Base-by-base conservation (phyloP, 2,329 filamentous ascomycete genomes). In the Bipolaris bicolor region DNA sequence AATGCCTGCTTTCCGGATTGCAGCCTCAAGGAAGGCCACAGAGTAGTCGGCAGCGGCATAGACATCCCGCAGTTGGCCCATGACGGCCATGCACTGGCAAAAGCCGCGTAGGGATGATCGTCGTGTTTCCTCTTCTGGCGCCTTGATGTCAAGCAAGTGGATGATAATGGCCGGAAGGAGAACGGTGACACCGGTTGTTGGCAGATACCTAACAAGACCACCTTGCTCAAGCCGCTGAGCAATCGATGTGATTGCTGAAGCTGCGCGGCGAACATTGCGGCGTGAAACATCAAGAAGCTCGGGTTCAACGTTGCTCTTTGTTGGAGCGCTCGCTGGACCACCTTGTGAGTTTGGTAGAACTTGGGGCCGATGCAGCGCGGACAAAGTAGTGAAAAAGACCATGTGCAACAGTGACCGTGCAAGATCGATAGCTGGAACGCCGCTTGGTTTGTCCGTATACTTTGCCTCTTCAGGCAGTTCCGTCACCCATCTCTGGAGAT, bases 11-110 rank as follows among this genome's bases (percentile, higher is more conserved):
- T 96, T 96, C 61, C 90, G 88, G 61, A 97, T 90, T 0, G 92
- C 92, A 1, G 92, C 92, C 73, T 96, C 91, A n/a, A 97, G 83
- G 80, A 97, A 97, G 2, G 91, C 91, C 0, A 91, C 94, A n/a
- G 92, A 92, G 69, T 95, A 97, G 76, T 97, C 93, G n/a, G 94
- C 94, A 0, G 93, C 92, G 0, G 92, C 88, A 70, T 98, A 97
- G 29, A 92, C 91, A 70, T 97, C 92, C 36, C 92, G 87, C 16
- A 98, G 83, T 62, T 89, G 89, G 73, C 92, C 88, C 82, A 97
- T 90, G 57, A 97, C 92, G 45, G 88, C 86, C 91, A 97, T 97
- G 78, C 94, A 97, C 73, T 92, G 89, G 66, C 89, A 90, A 80
- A 97, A 97, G 18, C 92, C 91, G 56, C 88, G 86, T 22, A 92